phyloP scores from a whole-genome alignment of 2,329 filamentous ascomycete genomes.

The Aspergillus brunneoviolaceus region DNA sequence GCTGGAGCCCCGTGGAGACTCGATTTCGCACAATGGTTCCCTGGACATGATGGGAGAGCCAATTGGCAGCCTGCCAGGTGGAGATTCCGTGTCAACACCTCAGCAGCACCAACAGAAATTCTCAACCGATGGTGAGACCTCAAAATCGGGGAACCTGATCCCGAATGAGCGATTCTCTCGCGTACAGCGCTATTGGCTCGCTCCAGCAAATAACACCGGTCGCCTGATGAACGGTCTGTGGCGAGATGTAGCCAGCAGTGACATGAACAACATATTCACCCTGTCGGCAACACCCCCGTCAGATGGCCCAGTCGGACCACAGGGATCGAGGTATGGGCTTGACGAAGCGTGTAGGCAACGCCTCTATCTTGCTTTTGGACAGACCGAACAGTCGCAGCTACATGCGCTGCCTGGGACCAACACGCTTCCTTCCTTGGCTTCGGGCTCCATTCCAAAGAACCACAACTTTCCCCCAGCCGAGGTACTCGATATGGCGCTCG shows the following conservation, averaged over 20 bases:
- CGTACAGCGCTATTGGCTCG: slow-evolving; percentile 45
- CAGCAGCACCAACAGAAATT: slow-evolving; percentile 25
- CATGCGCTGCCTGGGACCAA: slow-evolving; percentile 11
- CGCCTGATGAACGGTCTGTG: slow-evolving; percentile 45
- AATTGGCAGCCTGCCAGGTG: slow-evolving; percentile 25
- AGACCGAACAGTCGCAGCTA: slow-evolving; percentile 19
- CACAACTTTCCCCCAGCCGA: slow-evolving; percentile 51
- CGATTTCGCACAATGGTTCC: slow-evolving; percentile 29
- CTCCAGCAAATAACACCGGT: slow-evolving; percentile 37
- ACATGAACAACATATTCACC: slow-evolving; percentile 44
- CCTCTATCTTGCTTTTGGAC: slow-evolving; percentile 40
- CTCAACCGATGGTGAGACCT: slow-evolving; percentile 23
- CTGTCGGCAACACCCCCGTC: slow-evolving; percentile 22
- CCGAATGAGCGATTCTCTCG: slow-evolving; percentile 45
- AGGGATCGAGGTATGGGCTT: slow-evolving; percentile 38
- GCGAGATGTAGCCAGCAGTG: slow-evolving; percentile 38
- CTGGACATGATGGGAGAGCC: slow-evolving; percentile 30
- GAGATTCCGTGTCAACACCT: slow-evolving; percentile 21
- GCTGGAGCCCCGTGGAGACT: slow-evolving; percentile 36
- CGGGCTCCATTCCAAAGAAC: slow-evolving; percentile 11
- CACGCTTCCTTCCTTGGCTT: neutral
- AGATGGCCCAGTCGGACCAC: slow-evolving; percentile 22
- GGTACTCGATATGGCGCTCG: slow-evolving; percentile 54
- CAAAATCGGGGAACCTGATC: slow-evolving; percentile 28
- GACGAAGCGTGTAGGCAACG: slow-evolving; percentile 44